Percentiles rank a stretch among this genome's conserved stretches.
phyloP scores from a whole-genome alignment of 2,329 filamentous ascomycete genomes.

The Apiospora aurea region DNA sequence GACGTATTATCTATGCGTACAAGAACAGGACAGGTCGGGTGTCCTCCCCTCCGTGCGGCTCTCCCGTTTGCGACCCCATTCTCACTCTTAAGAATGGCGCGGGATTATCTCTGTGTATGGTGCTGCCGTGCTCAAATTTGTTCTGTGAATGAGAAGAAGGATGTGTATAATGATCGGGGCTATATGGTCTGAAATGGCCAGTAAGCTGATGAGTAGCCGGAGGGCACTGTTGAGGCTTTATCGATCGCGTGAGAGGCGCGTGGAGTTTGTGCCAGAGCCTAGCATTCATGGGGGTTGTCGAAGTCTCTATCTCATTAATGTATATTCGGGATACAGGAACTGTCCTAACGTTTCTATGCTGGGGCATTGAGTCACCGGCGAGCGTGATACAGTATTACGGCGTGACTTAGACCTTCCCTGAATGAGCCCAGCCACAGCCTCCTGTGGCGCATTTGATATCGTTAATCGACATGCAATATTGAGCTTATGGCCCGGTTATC shows the following conservation, averaged over 20 bases:
- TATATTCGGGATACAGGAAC: neutral
- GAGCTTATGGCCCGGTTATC: neutral
- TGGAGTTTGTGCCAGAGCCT: neutral
- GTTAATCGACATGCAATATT: neutral
- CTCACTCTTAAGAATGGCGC: constrained; percentile 8
- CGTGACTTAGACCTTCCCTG: neutral
- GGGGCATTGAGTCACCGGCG: neutral
- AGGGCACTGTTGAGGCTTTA: neutral
- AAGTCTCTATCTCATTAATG: neutral
- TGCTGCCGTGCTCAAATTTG: neutral
- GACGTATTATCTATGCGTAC: constrained; percentile 40
- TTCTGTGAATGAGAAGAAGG: neutral
- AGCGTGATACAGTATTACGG: constrained; percentile 3
- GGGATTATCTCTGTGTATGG: neutral
- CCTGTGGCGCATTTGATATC: neutral
- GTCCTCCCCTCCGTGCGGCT: constrained; percentile 33
- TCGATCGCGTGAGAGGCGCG: neutral
- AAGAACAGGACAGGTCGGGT: constrained; percentile 52
- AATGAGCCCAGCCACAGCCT: neutral
- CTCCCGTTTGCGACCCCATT: constrained; percentile 39
- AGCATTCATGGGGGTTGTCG: neutral
- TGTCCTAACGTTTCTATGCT: neutral
- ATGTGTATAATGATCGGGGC: neutral
- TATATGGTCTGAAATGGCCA: neutral
- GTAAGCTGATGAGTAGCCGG: neutral